These are phyloP conservation scores for Fraxinus americana DNA, from an alignment of 257 asterid species.

Conservation along the genomic window DNA sequence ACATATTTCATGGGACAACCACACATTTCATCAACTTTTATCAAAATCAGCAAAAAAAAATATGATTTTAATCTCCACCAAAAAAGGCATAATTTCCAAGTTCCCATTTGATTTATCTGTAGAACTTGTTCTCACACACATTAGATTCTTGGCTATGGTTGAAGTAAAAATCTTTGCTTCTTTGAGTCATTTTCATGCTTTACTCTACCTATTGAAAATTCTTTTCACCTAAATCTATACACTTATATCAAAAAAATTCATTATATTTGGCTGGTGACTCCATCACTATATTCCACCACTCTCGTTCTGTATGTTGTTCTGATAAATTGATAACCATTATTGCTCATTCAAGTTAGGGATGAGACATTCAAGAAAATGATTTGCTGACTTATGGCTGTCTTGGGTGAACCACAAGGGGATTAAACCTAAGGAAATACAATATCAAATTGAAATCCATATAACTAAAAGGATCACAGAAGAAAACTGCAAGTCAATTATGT, in stretches of 20 bases:
- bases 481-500: not conserved
- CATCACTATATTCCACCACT: not conserved
- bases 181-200: not conserved
- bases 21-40: no score
- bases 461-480: not conserved
- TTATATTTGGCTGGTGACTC: not conserved
- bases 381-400: not conserved
- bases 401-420: not conserved
- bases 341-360: not conserved
- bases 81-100: not conserved
- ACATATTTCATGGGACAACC: no score
- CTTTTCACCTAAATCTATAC: not conserved
- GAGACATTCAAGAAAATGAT: not conserved
- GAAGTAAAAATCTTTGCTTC: not conserved
- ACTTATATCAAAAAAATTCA: not conserved
- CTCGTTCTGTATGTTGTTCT: not conserved
- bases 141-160: not conserved
- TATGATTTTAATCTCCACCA: no score
- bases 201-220: not conserved
- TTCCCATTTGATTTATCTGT: no score
- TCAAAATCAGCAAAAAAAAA: no score
- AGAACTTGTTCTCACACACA: no score
- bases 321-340: not conserved
- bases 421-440: not conserved
- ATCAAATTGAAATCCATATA: not conserved